These are phyloP conservation scores for Cutaneotrichosporon daszewskae DNA, from an alignment of 1,284 basidiomycete genomes.

Conservation along the genomic window DNA sequence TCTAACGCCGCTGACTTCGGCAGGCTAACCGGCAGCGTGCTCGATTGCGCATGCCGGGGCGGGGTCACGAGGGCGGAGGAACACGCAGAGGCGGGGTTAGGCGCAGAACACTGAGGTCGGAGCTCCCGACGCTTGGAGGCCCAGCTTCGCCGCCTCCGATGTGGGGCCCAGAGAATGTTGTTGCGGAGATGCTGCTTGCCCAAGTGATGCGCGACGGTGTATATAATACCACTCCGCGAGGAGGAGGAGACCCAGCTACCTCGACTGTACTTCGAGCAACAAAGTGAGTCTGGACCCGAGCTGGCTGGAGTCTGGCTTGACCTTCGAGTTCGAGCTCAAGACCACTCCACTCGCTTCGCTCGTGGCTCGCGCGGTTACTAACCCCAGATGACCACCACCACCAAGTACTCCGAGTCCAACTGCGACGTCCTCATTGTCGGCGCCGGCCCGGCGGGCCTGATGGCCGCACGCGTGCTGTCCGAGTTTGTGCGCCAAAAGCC, in stretches of 20 bases:
- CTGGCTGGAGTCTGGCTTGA: not conserved
- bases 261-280: not conserved
- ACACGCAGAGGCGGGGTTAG: no score
- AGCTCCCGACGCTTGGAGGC: no score
- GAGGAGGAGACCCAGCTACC: not conserved
- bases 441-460: conserved; percentile 15
- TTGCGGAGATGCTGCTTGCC: no score
- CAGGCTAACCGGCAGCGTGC: not conserved
- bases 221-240: not conserved
- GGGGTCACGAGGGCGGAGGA: no score
- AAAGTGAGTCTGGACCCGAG: conserved; percentile 2
- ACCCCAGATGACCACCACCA: not conserved
- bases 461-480: conserved; percentile 17
- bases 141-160: no score
- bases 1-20: not conserved
- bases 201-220: not conserved
- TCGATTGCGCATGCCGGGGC: not conserved
- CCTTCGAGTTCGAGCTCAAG: not conserved
- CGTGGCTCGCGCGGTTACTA: not conserved
- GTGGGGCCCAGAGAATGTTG: no score
- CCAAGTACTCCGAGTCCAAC: conserved; percentile 8
- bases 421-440: conserved; percentile 13
- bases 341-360: not conserved
- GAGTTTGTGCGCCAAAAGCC: conserved; percentile 13
- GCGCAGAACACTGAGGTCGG: no score